Base-by-base conservation (phyloP, 352 stramenopile species). In the Pseudoperonospora humuli region DNA sequence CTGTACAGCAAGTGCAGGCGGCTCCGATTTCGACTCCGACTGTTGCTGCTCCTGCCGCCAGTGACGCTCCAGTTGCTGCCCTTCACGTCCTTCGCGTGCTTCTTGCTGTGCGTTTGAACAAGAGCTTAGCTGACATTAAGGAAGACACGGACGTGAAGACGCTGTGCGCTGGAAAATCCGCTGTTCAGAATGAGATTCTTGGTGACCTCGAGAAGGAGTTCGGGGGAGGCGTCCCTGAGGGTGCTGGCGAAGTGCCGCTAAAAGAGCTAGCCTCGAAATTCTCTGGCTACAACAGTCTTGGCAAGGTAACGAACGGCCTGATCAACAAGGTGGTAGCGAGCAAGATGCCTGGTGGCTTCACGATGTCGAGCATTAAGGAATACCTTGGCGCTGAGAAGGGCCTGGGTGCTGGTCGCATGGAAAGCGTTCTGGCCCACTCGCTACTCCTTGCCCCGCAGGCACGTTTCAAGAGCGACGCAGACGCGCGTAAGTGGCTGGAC, bases 191-290 rank as follows among this genome's bases (percentile, higher is more conserved):
- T 45, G 84, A 95, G 43, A 86, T 93, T 32, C 67, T 91, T 34
- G 84, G 84, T 13, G 84, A 95, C 31, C 46, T 95, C 5, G 81
- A 87, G 45, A 88, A 89, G 54, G 84, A 95, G 45, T 94, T 95
- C 17, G 82, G 73, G 27, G 64, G 61, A 7, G 67, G 64, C 42
- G 61, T 76, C 23, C 70, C 75, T 14, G 78, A 93, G 13, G 73
- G 75, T 32, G 74, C 70, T n/a, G 80, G 64, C 9, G 79, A 93
- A 43, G 45, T 86, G 14, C 75, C 79, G 13, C 45, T 95, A 11
- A 77, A 77, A 31, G 80, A 92, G 26, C 41, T 95, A 29, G 66
- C 69, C 6, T 59, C 50, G 27, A 84, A 77, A 45, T 86, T 93
- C 40, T 57, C 62, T 2, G 49, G 57, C 9, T 95, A 95, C 68